Evolutionary conservation across 306 rosid species (phyloP).

Genomic region (Quercus variabilis): DNA sequence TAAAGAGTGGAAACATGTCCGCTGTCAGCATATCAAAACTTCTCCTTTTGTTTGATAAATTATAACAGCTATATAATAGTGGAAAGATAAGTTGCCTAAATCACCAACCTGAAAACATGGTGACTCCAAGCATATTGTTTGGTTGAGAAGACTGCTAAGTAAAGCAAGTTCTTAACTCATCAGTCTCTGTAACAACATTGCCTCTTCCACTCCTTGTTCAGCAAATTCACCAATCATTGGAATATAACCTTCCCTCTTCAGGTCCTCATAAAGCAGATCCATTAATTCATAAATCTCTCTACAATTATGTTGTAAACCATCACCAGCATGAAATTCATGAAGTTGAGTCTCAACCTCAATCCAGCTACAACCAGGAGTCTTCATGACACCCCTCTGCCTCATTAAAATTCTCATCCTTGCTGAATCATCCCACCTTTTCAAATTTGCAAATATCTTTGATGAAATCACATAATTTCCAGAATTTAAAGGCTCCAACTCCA

Average conservation of each 20-base stretch:
- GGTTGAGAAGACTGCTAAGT: background rate
- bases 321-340: conserved; percentile 84
- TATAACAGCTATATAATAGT: background rate
- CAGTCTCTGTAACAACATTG: conserved; percentile 1
- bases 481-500: conserved; percentile 85
- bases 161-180: background rate
- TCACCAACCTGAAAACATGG: conserved; percentile 6
- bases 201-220: conserved; percentile 9
- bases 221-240: conserved; percentile 48
- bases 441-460: conserved; percentile 67
- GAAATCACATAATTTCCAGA: conserved; percentile 85
- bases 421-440: conserved; percentile 77
- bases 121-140: background rate
- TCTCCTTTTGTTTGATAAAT: background rate
- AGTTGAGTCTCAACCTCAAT: conserved; percentile 61
- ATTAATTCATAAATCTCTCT: conserved; percentile 34
- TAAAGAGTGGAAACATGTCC: background rate
- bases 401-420: conserved; percentile 87
- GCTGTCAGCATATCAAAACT: background rate
- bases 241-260: conserved; percentile 73
- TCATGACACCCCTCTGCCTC: conserved; percentile 74
- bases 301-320: conserved; percentile 39
- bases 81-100: background rate
- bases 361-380: conserved; percentile 99
- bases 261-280: conserved; percentile 54